Conservation (phyloP, 139 green algal genomes). For the Chlamydomonas incerta region DNA sequence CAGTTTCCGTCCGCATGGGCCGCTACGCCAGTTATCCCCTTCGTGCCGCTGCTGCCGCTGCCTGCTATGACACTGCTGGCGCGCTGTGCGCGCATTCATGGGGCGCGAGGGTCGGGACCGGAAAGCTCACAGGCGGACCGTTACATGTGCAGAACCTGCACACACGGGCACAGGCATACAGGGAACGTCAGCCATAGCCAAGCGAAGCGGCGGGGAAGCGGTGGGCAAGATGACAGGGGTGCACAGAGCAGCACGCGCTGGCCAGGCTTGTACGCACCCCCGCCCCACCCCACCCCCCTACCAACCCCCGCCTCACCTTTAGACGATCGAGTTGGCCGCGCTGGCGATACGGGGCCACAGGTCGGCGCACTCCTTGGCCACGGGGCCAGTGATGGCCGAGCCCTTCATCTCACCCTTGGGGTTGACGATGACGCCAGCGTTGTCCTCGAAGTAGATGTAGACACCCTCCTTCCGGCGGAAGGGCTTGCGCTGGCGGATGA, state of each 20-base stretch:
- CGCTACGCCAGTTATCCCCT: too few species aligned
- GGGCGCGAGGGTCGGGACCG: too few species aligned
- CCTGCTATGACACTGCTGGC: too few species aligned
- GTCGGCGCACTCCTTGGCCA: slow-evolving; percentile 99
- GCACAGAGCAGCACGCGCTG: not conserved
- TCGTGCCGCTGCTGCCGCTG: too few species aligned
- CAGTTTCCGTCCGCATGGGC: too few species aligned
- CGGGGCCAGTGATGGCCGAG: slow-evolving; percentile 98
- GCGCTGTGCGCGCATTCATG: too few species aligned
- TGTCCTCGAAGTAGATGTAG: slow-evolving; percentile 99
- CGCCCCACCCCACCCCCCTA: not conserved
- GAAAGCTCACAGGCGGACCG: too few species aligned
- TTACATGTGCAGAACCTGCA: too few species aligned
- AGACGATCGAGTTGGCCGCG: slow-evolving; percentile 98
- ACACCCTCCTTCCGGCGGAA: slow-evolving; percentile 98
- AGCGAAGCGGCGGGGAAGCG: not conserved
- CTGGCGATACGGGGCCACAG: slow-evolving; percentile 98
- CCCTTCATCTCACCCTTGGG: slow-evolving; percentile 99
- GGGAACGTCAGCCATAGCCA: not conserved
- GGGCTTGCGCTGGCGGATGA: slow-evolving; percentile 98
- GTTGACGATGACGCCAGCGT: slow-evolving; percentile 98
- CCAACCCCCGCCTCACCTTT: slow-evolving; percentile 35
- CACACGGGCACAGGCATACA: too few species aligned
- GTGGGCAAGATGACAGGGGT: not conserved
- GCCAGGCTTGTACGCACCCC: too few species aligned